Percentiles rank a stretch among this genome's conserved stretches.
Evolutionary conservation across 148 eudicot species (phyloP).

Genomic region (Vaccinium corymbosum): DNA sequence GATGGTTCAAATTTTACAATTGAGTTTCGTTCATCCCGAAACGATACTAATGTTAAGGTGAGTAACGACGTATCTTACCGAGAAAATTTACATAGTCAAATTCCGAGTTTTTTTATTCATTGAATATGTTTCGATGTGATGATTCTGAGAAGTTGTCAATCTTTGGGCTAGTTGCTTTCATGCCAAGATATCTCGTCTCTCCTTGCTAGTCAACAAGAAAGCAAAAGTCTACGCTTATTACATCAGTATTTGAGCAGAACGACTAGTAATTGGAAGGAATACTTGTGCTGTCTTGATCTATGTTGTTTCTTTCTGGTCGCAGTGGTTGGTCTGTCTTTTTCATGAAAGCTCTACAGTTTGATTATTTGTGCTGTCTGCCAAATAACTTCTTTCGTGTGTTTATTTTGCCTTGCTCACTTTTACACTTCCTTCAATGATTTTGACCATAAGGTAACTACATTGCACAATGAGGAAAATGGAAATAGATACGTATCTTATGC

Average conservation of each 20-base stretch:
- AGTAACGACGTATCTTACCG: neutral
- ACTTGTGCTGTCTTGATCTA: neutral
- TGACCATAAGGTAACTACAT: neutral
- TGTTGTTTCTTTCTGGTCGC: neutral
- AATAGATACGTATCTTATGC: neutral
- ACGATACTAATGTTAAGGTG: conserved; percentile 61
- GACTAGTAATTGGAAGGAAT: neutral
- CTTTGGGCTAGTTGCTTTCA: neutral
- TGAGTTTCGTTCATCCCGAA: conserved; percentile 62
- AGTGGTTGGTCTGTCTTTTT: neutral
- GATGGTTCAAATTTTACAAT: conserved; percentile 63
- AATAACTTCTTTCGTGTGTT: neutral
- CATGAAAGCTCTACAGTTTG: neutral
- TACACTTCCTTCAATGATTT: neutral
- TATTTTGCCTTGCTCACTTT: neutral
- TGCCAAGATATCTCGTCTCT: neutral
- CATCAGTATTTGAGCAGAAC: neutral
- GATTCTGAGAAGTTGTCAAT: neutral
- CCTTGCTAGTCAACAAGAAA: neutral
- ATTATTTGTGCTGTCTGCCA: neutral
- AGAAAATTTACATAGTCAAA: neutral
- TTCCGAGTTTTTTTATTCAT: neutral
- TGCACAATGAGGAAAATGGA: neutral
- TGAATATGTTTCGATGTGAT: neutral
- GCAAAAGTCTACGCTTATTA: neutral